A percentile compares a stretch with the other conserved stretches of the same genome.
Conservation (phyloP, 2,329 filamentous ascomycete genomes). For the Eurotiales sp. region DNA sequence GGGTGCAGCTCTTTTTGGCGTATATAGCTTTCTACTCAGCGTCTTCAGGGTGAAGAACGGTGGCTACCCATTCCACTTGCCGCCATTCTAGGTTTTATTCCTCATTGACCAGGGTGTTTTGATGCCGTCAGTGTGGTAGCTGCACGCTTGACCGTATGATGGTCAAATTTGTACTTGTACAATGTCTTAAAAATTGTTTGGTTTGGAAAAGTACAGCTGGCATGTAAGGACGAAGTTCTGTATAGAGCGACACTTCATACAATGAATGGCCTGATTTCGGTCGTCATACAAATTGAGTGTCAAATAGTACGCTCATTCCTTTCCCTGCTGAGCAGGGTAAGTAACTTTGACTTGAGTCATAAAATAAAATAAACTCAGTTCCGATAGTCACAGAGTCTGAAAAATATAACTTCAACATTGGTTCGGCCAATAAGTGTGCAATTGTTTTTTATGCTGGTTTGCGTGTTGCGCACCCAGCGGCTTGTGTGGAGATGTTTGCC, state of each 20-base stretch:
- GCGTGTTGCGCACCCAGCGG: too few species aligned
- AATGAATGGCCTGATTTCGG: too few species aligned
- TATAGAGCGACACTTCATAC: background rate
- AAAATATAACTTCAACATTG: too few species aligned
- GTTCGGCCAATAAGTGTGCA: too few species aligned
- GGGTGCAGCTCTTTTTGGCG: slow-evolving; percentile 69
- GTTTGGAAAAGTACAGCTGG: background rate
- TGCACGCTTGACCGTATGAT: slow-evolving; percentile 8
- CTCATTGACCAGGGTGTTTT: background rate
- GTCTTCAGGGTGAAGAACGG: slow-evolving; percentile 93
- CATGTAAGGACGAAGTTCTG: background rate
- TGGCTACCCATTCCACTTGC: slow-evolving; percentile 89
- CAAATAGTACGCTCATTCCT: too few species aligned
- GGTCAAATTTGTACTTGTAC: slow-evolving; percentile 3
- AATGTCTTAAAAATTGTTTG: background rate
- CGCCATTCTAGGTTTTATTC: slow-evolving; percentile 65
- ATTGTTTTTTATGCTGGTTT: too few species aligned
- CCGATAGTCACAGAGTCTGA: too few species aligned
- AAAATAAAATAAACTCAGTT: too few species aligned
- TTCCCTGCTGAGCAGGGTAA: too few species aligned
- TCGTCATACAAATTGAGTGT: too few species aligned
- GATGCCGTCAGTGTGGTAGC: slow-evolving; percentile 15
- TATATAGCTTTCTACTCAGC: slow-evolving; percentile 93
- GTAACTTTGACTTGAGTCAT: too few species aligned
- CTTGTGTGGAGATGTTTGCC: background rate